Evolutionary conservation across 352 stramenopile genomes (phyloP), one percentile per base, ranked within the genome.

Genomic region (Phytophthora pinifolia): DNA sequence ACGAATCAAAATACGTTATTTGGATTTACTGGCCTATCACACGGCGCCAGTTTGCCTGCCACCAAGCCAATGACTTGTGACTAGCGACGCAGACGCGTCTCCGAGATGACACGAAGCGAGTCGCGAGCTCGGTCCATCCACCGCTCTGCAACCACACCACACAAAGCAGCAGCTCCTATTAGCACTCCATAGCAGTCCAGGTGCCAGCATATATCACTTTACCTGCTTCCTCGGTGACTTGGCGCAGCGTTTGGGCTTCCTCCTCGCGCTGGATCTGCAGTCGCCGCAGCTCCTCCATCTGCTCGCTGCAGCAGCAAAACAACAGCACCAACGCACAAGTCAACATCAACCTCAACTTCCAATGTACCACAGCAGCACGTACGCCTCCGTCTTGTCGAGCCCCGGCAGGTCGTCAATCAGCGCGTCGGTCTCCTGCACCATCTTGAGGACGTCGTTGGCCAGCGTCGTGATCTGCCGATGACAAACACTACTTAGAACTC

Each of bases 261-360:
- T 94, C 82, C 32, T 94, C 84, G 32, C 84, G 92, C 55, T 91
- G 67, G 38, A 94, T 80, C 63, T 94, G 84, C 51, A 94, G 67
- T 36, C 67, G 74, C 18, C 76, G 78, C 34, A 94, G 52, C 50
- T 92, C 81, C 50, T 92, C 84, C 32, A 92, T 71, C 55, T 94
- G 84, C 27, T 92, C 79, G 22, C 82, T 90, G 17, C 18, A 63
- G 6, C 31, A 43, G 9, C 15, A 17, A 36, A 32, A 15, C 14
- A 42, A 31, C 29, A 36, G 33, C 13, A 48, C 17, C 42, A 7
- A 30, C 13, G 31, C 22, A 43, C 50, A 48, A 2, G 12, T 54
- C 6, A 64, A 29, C 5, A 29, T n/a, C 18, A 27, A 3, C 6
- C 46, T 49, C 13, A 9, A 35, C 22, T 35, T 6, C 18, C 36